Conservation (phyloP, 208 protist genomes). For the Trypanosoma vivax region DNA sequence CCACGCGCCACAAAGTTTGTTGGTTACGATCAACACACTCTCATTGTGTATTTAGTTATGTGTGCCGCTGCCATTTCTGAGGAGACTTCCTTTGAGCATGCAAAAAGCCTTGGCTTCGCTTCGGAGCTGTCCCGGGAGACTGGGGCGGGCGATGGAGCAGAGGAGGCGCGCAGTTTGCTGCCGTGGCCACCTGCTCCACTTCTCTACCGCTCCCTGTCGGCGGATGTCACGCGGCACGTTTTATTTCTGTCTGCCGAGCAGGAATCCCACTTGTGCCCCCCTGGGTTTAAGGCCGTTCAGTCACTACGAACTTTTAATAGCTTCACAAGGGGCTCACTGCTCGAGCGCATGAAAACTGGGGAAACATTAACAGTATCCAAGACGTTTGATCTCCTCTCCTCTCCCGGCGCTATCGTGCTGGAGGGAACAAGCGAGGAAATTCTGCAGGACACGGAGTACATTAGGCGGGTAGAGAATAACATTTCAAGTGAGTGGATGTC, state of each 20-base stretch:
- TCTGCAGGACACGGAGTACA: slow-evolving; percentile 21
- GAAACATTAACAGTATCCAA: slow-evolving; percentile 26
- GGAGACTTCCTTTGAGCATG: too few species aligned
- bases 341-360: slow-evolving; percentile 20
- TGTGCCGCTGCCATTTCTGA: slow-evolving; percentile 38
- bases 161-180: slow-evolving; percentile 16
- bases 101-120: too few species aligned
- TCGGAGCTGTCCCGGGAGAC: background rate
- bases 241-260: slow-evolving; percentile 46
- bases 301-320: slow-evolving; percentile 46
- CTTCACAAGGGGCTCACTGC: slow-evolving; percentile 40
- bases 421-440: slow-evolving; percentile 34
- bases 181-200: slow-evolving; percentile 71
- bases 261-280: slow-evolving; percentile 39
- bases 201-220: slow-evolving; percentile 38
- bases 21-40: slow-evolving; percentile 73
- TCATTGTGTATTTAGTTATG: slow-evolving; percentile 63
- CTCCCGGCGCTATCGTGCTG: slow-evolving; percentile 60
- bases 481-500: slow-evolving; percentile 30
- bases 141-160: background rate
- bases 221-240: slow-evolving; percentile 33
- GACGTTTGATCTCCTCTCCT: slow-evolving; percentile 74
- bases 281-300: slow-evolving; percentile 23
- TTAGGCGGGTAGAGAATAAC: slow-evolving; percentile 32
- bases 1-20: slow-evolving; percentile 64